Conservation (phyloP, 2,329 filamentous ascomycete species). For the Diplodia scrobiculata region DNA sequence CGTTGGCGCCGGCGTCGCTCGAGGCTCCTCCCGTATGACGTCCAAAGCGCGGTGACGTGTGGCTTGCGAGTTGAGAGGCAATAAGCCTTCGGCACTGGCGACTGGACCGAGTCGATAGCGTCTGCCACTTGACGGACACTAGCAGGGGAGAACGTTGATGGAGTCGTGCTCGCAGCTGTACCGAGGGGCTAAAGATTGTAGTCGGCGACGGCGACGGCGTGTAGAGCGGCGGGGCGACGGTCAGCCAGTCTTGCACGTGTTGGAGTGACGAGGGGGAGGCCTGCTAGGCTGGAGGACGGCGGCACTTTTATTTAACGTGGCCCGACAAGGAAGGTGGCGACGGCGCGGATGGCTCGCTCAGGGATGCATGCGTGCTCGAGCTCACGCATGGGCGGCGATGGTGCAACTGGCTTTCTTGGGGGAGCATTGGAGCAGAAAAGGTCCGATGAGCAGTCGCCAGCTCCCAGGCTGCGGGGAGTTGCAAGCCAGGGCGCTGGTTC, state of each 20-base stretch:
- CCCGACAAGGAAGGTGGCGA: constrained; percentile 15
- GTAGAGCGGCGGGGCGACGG: neutral
- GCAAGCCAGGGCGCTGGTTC: neutral
- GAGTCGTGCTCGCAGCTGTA: neutral
- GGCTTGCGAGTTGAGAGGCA: constrained; percentile 3
- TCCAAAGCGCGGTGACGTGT: constrained; percentile 15
- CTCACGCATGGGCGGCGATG: constrained; percentile 1
- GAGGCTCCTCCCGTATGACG: neutral
- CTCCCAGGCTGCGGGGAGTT: constrained; percentile 12
- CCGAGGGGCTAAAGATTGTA: neutral
- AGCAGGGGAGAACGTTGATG: neutral
- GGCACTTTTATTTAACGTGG: constrained; percentile 12
- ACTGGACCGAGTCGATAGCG: neutral
- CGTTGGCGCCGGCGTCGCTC: constrained; percentile 10
- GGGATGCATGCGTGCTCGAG: constrained; percentile 12
- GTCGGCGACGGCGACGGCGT: too few species aligned
- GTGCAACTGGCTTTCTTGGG: constrained; percentile 3
- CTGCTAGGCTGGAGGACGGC: constrained; percentile 4
- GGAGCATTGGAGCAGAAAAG: constrained; percentile 10
- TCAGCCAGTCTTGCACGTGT: neutral
- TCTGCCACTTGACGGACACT: neutral
- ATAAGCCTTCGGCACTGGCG: neutral
- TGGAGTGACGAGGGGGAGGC: constrained; percentile 2
- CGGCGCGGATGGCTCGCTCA: constrained; percentile 8
- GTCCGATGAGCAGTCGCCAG: neutral